Base-by-base conservation (phyloP, 2,329 filamentous ascomycete genomes). In the Sarocladium oryzae region DNA sequence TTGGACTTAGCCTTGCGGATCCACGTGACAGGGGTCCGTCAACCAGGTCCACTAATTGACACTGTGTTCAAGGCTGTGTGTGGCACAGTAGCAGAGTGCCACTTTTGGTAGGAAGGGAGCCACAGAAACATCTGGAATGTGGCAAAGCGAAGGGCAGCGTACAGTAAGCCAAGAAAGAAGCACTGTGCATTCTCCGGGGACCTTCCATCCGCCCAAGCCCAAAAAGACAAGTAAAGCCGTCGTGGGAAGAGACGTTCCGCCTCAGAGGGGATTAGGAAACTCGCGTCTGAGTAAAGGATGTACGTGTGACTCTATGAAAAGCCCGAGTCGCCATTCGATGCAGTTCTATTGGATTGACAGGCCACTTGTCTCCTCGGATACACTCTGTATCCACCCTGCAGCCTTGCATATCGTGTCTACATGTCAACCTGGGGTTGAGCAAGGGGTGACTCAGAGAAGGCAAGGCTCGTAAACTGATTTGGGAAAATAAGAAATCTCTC, bases 11-110 rank as follows among this genome's bases (percentile, higher is more conserved):
- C 43, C 40, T 48, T 33, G 43, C 28, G 43, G 43, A 48, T 48
- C 43, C 43, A 48, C 43, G 43, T 48, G 43, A 48, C 43, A 48
- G 43, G 43, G 43, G 43, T 48, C 43, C 37, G 20, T 10, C 40
- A 10, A 4, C n/a, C 3, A 16, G 40, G 23, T 9, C 11, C 40
- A 15, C 13, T 15, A 7, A 16, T n/a, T 32, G 10, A 15, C 43
- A 48, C 43, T 48, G 43, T 48, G 43, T 26, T 18, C 16, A 28
- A 11, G 9, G 23, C 40, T 5, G 23, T 45, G 13, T n/a, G n/a
- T n/a, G n/a, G n/a, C n/a, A n/a, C n/a, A n/a, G n/a, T n/a, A n/a
- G n/a, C n/a, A n/a, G n/a, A n/a, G n/a, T n/a, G n/a, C n/a, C n/a
- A n/a, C n/a, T n/a, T n/a, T n/a, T n/a, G n/a, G n/a, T n/a, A n/a